Conservation (phyloP, 1,284 basidiomycete species). For the Leucoagaricus sp. region DNA sequence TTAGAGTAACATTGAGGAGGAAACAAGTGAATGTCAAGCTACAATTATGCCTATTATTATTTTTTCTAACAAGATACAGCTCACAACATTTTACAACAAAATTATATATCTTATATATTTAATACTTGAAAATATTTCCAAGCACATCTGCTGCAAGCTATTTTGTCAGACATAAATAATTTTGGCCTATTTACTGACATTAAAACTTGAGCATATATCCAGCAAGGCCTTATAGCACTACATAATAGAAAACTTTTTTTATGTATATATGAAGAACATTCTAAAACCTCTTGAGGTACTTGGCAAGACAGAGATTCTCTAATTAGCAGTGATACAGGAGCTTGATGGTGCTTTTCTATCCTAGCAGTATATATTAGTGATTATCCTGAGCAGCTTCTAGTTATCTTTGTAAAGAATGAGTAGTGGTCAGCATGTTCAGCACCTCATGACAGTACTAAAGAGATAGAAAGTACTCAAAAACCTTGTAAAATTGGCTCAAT, state of each 20-base stretch:
- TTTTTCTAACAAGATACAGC: constrained; percentile 39
- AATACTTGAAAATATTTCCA: constrained; percentile 47
- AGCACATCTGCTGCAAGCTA: constrained; percentile 36
- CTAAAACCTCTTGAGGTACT: constrained; percentile 17
- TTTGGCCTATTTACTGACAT: constrained; percentile 39
- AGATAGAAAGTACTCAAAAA: neutral
- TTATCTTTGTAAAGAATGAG: constrained; percentile 20
- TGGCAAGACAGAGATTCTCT: constrained; percentile 20
- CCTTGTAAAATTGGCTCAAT: constrained; percentile 3
- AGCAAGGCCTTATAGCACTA: constrained; percentile 29
- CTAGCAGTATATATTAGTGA: constrained; percentile 24
- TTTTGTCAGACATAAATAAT: constrained; percentile 36
- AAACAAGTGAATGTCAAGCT: constrained; percentile 23
- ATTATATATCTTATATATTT: constrained; percentile 43
- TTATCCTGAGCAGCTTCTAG: constrained; percentile 32
- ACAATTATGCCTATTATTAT: constrained; percentile 42
- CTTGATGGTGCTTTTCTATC: constrained; percentile 15
- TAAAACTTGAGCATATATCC: constrained; percentile 32
- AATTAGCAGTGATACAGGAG: constrained; percentile 17
- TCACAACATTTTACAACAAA: constrained; percentile 37
- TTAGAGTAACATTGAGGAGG: constrained; percentile 25
- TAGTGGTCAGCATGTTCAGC: constrained; percentile 25
- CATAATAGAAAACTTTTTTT: constrained; percentile 37
- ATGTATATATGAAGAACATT: constrained; percentile 31
- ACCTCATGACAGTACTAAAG: constrained; percentile 13